Base-by-base conservation (phyloP, 2,329 filamentous ascomycete genomes). In the Ciborinia camelliae region DNA sequence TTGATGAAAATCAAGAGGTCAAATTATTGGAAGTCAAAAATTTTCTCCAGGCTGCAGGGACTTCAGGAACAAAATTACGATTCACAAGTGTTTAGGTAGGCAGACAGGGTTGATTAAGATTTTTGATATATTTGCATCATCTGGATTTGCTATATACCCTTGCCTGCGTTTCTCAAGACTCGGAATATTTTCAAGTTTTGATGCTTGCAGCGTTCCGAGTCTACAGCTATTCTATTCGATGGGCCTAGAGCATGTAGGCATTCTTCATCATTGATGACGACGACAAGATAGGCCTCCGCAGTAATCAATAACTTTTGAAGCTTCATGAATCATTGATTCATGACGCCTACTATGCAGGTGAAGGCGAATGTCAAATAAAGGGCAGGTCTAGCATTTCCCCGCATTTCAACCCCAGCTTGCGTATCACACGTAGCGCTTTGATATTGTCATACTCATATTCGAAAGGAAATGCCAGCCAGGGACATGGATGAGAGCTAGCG, bases 321-420 rank as follows among this genome's bases (percentile, higher is more conserved):
- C 28, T 57, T 45, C 3, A 15, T 45, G 30, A 32, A 30, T 15
- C 32, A 35, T 47, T 18, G 7, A 59, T 48, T 48, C 52, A 47
- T 35, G 28, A 58, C 28, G 39, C 54, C 39, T 28, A n/a, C 18
- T 43, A 30, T 30, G 30, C 52, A 39, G 52, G n/a, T 54, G 35
- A 39, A 54, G 23, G 18, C 15, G 35, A 39, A 39, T 39, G 52
- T 54, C 32, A 32, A 41, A 63, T 28, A 28, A 15, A 45, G 12
- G 20, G 2, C 50, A 26, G 7, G 30, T 32, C 7, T 50, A 37
- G 30, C n/a, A 23, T 59, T 63, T 50, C 62, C 62, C 62, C 62
- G 62, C 62, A 63, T 63, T 63, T 26, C 26, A 32, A 59, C 52
- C 62, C 53, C 52, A 63, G 52, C 52, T 59, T 63, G 53, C 23